Base-by-base conservation (phyloP, 2,329 filamentous ascomycete species). In the Emergomyces africanus region DNA sequence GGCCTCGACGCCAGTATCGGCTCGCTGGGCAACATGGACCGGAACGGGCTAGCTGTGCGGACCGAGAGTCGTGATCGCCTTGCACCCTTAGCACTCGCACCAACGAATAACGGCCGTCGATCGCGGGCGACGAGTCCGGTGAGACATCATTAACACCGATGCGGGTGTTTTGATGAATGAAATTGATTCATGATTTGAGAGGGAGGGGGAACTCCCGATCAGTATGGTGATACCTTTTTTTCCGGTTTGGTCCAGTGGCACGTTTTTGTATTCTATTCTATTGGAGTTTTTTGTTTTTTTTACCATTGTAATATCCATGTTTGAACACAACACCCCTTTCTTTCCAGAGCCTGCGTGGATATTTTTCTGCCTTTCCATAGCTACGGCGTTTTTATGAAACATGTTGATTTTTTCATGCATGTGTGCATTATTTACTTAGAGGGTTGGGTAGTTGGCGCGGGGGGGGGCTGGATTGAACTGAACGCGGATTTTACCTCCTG, bases 31-130 rank as follows among this genome's bases (percentile, higher is more conserved):
- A 70, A 77, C 10, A 81, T 82, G 64, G 81, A 83, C 59, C 74
- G 90, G 44, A 84, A 82, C 53, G 91, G 91, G 1, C 71, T 96
- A 63, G 85, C 89, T 58, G 82, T 90, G 2, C 79, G 92, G 64
- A 95, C 89, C 0, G 92, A 96, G 69, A 95, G 90, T 69, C 80
- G 90, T 57, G 94, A 97, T 69, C 80, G 89, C 60, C 73, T 96
- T 42, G 78, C 81, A 18, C 80, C 77, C 9, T 69, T 82, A 15
- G 80, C 76, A 72, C 59, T 75, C 35, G 72, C 71, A 66, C 81
- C 81, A 14, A 78, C 75, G 54, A 75, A 78, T 57, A 75, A 73
- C 58, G 74, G 74, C 8, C 72, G 74, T 54, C 71, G 71, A 39
- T 76, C 74, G 20, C 70, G 77, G 61, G 66, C 75, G 10, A 74